Evolutionary conservation across 2,329 filamentous ascomycete genomes (phyloP).

Genomic region (Hyphodiscus sp.): DNA sequence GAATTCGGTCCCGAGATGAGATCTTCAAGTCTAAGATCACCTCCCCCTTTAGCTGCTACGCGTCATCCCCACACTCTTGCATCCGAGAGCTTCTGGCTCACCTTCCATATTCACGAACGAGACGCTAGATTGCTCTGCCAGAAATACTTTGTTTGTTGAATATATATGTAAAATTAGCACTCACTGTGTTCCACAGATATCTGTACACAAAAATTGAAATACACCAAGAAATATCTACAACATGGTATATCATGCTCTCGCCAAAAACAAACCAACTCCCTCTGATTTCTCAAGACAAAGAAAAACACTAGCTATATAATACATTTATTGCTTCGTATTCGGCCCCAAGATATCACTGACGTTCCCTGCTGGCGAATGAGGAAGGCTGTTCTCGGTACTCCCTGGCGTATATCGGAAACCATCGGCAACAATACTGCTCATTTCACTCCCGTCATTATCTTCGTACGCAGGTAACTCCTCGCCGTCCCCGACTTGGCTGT

Average conservation of each 20-base stretch:
- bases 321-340: slow-evolving; percentile 19
- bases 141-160: too few species aligned
- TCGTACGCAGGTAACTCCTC: slow-evolving; percentile 26
- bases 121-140: too few species aligned
- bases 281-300: too few species aligned
- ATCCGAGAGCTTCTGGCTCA: too few species aligned
- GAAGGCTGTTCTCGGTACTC: slow-evolving; percentile 19
- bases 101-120: too few species aligned
- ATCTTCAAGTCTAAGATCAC: too few species aligned
- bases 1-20: too few species aligned
- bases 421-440: slow-evolving; percentile 20
- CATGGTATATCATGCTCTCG: slow-evolving; percentile 2
- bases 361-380: slow-evolving; percentile 15
- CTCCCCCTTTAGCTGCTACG: too few species aligned
- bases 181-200: not conserved
- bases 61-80: too few species aligned
- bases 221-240: slow-evolving; percentile 3
- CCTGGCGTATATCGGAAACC: slow-evolving; percentile 26
- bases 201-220: not conserved
- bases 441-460: slow-evolving; percentile 15
- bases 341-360: slow-evolving; percentile 23
- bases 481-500: slow-evolving; percentile 10
- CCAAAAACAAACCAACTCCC: not conserved
- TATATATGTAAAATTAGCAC: too few species aligned
- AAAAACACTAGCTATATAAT: not conserved